Evolutionary conservation across 1,139 yeast species (phyloP).

Genomic region (Yamadazyma blattariae): DNA sequence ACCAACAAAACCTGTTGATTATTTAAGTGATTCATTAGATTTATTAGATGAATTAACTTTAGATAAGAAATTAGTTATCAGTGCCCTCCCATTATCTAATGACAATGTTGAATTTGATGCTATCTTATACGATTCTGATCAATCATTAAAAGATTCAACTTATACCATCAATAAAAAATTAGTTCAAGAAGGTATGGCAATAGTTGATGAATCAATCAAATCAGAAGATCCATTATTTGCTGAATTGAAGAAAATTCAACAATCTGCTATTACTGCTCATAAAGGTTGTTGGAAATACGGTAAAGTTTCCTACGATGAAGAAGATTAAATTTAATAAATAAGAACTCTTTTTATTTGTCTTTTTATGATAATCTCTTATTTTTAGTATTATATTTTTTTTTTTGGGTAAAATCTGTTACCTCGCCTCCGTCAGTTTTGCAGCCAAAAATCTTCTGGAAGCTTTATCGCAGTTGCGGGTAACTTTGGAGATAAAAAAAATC

Average conservation of each 20-base stretch:
- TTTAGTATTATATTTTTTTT: no score
- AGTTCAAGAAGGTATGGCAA: slow-evolving; percentile 64
- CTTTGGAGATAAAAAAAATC: slow-evolving; percentile 1
- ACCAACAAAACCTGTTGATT: slow-evolving; percentile 56
- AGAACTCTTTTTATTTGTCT: no score
- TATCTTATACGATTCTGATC: slow-evolving; percentile 61
- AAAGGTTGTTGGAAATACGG: slow-evolving; percentile 84
- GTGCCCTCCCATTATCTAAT: slow-evolving; percentile 42
- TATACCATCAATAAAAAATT: slow-evolving; percentile 65
- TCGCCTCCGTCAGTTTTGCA: neutral
- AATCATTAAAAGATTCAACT: slow-evolving; percentile 51
- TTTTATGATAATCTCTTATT: no score
- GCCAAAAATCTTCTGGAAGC: slow-evolving; percentile 1
- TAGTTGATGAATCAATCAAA: slow-evolving; percentile 47
- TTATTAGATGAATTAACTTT: slow-evolving; percentile 53
- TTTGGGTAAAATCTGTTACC: no score
- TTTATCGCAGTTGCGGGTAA: slow-evolving; percentile 5
- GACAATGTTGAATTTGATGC: slow-evolving; percentile 45
- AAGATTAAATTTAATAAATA: slow-evolving; percentile 8
- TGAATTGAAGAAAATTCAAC: slow-evolving; percentile 42
- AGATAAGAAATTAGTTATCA: slow-evolving; percentile 59
- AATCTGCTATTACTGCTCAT: slow-evolving; percentile 49
- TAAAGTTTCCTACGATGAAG: slow-evolving; percentile 61
- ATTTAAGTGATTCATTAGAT: slow-evolving; percentile 57
- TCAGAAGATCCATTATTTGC: slow-evolving; percentile 34